Conservation (phyloP, 495 filamentous ascomycete genomes). For the Neurospora tetrasperma region DNA sequence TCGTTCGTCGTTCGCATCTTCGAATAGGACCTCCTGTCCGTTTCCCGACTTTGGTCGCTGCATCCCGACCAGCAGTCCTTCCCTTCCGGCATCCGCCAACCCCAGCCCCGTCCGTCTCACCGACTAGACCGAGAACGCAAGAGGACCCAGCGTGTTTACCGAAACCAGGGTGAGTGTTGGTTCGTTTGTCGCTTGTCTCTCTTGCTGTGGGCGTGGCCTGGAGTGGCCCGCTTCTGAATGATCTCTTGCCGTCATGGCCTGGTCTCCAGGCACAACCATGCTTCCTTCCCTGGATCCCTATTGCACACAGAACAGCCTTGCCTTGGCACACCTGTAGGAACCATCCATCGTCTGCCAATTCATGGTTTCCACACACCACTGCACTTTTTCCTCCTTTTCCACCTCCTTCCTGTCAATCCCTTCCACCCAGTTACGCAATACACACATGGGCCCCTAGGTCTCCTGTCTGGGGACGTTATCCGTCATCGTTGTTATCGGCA, state of each 20-base stretch:
- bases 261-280: background rate
- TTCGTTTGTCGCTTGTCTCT: background rate
- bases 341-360: background rate
- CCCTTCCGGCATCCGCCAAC: background rate
- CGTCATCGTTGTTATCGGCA: background rate
- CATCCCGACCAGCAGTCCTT: background rate
- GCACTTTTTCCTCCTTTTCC: background rate
- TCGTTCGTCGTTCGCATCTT: background rate
- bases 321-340: background rate
- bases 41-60: background rate
- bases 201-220: background rate
- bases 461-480: conserved; percentile 1
- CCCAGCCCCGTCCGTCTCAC: background rate
- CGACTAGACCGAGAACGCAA: background rate
- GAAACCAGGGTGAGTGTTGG: background rate
- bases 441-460: conserved; percentile 1
- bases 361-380: background rate
- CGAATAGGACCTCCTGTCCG: background rate
- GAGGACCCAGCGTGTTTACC: background rate
- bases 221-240: background rate
- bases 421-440: background rate
- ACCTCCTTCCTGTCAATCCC: background rate
- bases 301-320: background rate
- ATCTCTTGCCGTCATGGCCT: background rate
- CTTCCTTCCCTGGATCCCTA: background rate